These are phyloP conservation scores for Puccinia coronata DNA, from an alignment of 1,284 basidiomycete species.

Conservation along the genomic window DNA sequence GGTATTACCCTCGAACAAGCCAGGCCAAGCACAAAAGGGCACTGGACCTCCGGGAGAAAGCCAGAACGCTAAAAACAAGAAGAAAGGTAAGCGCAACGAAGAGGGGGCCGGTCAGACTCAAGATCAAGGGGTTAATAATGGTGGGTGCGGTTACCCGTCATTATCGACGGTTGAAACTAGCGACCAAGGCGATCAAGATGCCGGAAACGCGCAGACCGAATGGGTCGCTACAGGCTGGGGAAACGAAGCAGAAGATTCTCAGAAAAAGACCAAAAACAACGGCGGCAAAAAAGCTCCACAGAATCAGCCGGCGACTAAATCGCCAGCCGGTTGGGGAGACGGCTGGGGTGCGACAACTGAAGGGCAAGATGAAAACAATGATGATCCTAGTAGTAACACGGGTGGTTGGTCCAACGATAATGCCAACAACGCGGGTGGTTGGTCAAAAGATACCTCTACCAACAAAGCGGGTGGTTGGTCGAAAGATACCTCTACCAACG, in stretches of 20 bases:
- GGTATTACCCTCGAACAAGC: neutral
- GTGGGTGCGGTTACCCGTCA: neutral
- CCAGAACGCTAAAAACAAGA: conserved; percentile 18
- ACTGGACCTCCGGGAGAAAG: neutral
- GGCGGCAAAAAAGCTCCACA: neutral
- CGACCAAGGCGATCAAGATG: conserved; percentile 1
- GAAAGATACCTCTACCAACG: neutral
- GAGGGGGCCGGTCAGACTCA: neutral
- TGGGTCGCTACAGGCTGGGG: neutral
- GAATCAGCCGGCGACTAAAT: neutral
- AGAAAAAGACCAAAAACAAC: neutral
- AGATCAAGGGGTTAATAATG: neutral
- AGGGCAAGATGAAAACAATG: conserved; percentile 2
- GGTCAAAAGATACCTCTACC: neutral
- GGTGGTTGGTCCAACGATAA: neutral
- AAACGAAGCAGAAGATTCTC: neutral
- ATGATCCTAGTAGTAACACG: neutral
- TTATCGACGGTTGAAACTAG: neutral
- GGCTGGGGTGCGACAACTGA: neutral
- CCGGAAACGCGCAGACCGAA: neutral
- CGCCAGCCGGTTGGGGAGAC: neutral
- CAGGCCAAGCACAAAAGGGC: conserved; percentile 1
- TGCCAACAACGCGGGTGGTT: neutral
- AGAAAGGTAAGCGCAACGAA: conserved; percentile 24
- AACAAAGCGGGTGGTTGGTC: neutral